Base-by-base conservation (phyloP, 768 basidiomycete genomes). In the Baorangia bicolor region DNA sequence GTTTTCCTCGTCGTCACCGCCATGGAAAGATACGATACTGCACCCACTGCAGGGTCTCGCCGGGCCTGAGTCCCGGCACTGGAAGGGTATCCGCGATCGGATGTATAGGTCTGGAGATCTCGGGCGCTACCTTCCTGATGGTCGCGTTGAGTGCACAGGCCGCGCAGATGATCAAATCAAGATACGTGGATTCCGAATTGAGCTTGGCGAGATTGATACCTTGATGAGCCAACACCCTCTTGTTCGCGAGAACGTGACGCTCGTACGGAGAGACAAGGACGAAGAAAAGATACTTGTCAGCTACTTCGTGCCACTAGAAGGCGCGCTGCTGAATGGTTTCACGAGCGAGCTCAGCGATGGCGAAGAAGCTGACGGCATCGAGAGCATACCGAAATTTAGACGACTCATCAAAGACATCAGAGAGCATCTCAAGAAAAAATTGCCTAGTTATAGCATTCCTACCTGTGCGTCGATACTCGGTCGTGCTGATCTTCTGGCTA, bases 121-220 rank as follows among this genome's bases (percentile, higher is more conserved):
- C 5, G 97, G 97, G 3, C 86, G 97, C 6, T 99, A 99, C 72
- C 77, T 89, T 31, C 92, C 97, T 1, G 82, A 90, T 69, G 97
- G 97, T 5, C 85, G 83, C 31, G 97, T 99, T 12, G 97, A 99
- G 71, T 98, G 97, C 69, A 94, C 92, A 0, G 97, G 97, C 20
- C 85, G 97, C 21, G 95, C 96, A 2, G 97, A 99, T 69, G 96
- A 98, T 68, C 97, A 99, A 69, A 92, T 99, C 75, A 98, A 99
- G 77, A 98, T 99, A 72, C 90, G 97, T 51, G 97, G 97, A 2
- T 99, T 99, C 86, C 82, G 97, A 25, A 98, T 99, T 66, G 97
- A 99, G 70, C 82, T 98, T 8, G 95, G 95, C 16, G 97, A 99
- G 72, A 97, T 99, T 61, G 97, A 99, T 70, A 97, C 92, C 0